Evolutionary conservation across 2,329 filamentous ascomycete genomes (phyloP), one percentile per base, ranked within the genome.

Genomic region (Fusarium sulawesiense): DNA sequence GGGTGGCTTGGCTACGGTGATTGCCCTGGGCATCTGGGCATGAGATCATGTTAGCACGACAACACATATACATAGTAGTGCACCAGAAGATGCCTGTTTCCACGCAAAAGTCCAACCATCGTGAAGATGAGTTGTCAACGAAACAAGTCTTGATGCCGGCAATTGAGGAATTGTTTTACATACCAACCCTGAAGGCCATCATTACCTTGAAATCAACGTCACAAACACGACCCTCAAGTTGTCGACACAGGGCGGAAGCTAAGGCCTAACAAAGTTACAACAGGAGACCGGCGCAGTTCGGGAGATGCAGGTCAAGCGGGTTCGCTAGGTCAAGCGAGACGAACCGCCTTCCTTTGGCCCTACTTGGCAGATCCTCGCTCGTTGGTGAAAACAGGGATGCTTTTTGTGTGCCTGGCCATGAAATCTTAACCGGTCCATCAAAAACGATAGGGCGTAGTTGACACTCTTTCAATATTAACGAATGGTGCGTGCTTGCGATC

Each of bases 241-340:
- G 68, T 70, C 50, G 41, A 30, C 47, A 44, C 71, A 70, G 68
- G 68, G 68, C 68, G 68, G 68, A 71, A 68, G 48, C 64, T 64
- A 68, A 60, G 40, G 29, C 59, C 30, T 27, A 68, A 68, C 20
- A 34, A 56, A 65, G 64, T 65, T 63, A 60, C 58, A 47, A 48
- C 55, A 66, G 50, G 53, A 66, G 47, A 49, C 50, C 53, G 41
- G 27, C n/a, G n/a, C 56, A 64, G 32, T 64, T 60, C 66, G 64
- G 69, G 68, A 72, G 56, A 75, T 66, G 72, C 63, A 70, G 41
- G 53, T 53, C 59, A 53, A 62, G 68, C 73, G 70, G 72, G 41
- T 60, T 72, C 32, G 45, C 61, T 27, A 64, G 45, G 58, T 20
- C 54, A 66, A 66, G 47, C 63, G 61, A 66, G 62, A 62, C 59